These are phyloP conservation scores for Cyberlindnera veronae DNA, from an alignment of 805 yeast species.

Conservation along the genomic window DNA sequence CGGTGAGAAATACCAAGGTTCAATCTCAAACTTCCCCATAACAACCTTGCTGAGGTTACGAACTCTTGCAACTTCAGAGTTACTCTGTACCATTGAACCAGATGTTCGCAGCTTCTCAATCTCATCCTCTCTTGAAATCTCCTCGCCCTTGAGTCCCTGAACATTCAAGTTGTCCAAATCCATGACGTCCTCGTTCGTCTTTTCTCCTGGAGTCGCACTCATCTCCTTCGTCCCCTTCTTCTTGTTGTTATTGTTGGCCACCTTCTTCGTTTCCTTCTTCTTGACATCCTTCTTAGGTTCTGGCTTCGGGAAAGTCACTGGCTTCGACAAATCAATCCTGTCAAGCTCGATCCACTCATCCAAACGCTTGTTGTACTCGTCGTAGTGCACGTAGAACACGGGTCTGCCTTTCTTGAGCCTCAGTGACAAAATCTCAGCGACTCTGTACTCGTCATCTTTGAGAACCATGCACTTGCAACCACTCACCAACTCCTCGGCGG, in stretches of 20 bases:
- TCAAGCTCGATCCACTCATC: slow-evolving; percentile 89
- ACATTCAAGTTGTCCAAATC: slow-evolving; percentile 83
- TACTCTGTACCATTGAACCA: slow-evolving; percentile 96
- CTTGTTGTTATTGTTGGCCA: slow-evolving; percentile 32
- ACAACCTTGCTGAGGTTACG: slow-evolving; percentile 76
- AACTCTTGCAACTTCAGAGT: slow-evolving; percentile 83
- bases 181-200: slow-evolving; percentile 53
- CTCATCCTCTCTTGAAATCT: slow-evolving; percentile 83
- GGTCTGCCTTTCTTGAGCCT: slow-evolving; percentile 72
- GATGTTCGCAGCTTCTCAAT: slow-evolving; percentile 86
- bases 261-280: slow-evolving; percentile 11
- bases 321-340: slow-evolving; percentile 67
- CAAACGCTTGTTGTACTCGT: slow-evolving; percentile 89
- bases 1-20: slow-evolving; percentile 99
- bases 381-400: slow-evolving; percentile 89
- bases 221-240: slow-evolving; percentile 30
- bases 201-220: slow-evolving; percentile 20
- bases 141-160: slow-evolving; percentile 71
- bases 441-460: slow-evolving; percentile 75
- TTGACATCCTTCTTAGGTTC: slow-evolving; percentile 30
- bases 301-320: slow-evolving; percentile 68
- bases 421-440: slow-evolving; percentile 82
- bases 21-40: slow-evolving; percentile 87
- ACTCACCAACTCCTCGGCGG: slow-evolving; percentile 50
- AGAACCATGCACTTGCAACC: slow-evolving; percentile 82